Evolutionary conservation across 129 eudicot genomes (phyloP).

Genomic region (Helichrysum umbraculigerum): DNA sequence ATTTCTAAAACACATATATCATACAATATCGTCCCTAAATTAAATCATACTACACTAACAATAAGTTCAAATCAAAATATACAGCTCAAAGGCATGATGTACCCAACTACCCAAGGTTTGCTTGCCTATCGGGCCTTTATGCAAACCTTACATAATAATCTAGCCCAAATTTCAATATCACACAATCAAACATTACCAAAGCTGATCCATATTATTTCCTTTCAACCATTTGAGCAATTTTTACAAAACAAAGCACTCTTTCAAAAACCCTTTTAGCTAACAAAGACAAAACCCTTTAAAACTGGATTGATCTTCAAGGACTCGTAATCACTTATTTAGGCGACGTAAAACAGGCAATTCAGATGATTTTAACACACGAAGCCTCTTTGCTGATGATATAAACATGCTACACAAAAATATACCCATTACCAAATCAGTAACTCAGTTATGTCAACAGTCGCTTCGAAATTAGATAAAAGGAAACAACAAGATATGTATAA

Average conservation of each 20-base stretch:
- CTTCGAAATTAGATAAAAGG: not conserved
- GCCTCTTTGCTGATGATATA: conserved; percentile 78
- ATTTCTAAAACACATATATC: too few species aligned
- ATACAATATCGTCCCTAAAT: too few species aligned
- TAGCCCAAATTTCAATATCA: not conserved
- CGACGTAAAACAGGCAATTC: conserved; percentile 43
- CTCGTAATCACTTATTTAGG: conserved; percentile 8
- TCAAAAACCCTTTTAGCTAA: too few species aligned
- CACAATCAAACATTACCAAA: not conserved
- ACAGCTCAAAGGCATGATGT: too few species aligned
- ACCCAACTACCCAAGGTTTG: too few species aligned
- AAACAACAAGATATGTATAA: not conserved
- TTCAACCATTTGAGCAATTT: not conserved
- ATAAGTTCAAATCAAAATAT: too few species aligned
- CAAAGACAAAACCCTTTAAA: too few species aligned
- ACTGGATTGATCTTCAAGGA: not conserved
- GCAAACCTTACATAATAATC: not conserved
- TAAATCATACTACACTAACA: too few species aligned
- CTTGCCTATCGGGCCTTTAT: not conserved
- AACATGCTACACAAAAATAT: conserved; percentile 64
- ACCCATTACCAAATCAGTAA: not conserved
- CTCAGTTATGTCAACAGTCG: not conserved
- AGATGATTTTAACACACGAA: conserved; percentile 84
- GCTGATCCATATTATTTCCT: not conserved
- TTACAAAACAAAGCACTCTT: not conserved